phyloP scores from a whole-genome alignment of 495 filamentous ascomycete species.

The Penicillium psychrofluorescens region DNA sequence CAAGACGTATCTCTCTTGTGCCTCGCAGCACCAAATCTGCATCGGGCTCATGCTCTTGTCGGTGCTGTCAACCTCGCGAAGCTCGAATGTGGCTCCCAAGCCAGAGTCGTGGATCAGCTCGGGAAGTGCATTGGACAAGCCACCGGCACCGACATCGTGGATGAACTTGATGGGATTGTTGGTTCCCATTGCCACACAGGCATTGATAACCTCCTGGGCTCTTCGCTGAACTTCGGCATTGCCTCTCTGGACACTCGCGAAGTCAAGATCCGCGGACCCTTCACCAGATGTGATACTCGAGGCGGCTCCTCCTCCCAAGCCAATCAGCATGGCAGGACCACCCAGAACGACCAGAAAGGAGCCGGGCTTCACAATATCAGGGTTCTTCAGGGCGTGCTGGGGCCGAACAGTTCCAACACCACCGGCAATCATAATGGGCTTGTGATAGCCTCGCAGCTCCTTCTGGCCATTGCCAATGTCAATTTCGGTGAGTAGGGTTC shows the following conservation, averaged over 20 bases:
- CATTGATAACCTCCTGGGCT: conserved; percentile 95
- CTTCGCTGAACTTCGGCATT: conserved; percentile 94
- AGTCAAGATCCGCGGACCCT: conserved; percentile 83
- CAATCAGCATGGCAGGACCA: conserved; percentile 95
- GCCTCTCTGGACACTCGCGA: conserved; percentile 85
- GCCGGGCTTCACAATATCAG: conserved; percentile 67
- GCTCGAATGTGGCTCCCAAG: conserved; percentile 80
- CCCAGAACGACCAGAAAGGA: conserved; percentile 87
- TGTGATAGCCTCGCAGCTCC: conserved; percentile 88
- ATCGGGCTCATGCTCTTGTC: conserved; percentile 89
- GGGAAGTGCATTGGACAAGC: conserved; percentile 85
- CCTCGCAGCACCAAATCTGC: conserved; percentile 96
- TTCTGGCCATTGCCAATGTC: conserved; percentile 50
- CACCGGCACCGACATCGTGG: conserved; percentile 94
- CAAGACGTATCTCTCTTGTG: conserved; percentile 91
- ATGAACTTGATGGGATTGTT: conserved; percentile 90
- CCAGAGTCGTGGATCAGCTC: conserved; percentile 90
- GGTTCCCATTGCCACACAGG: conserved; percentile 74
- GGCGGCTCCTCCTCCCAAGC: conserved; percentile 89
- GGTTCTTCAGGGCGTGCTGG: conserved; percentile 79
- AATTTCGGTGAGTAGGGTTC: conserved; percentile 69
- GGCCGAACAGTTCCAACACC: conserved; percentile 95
- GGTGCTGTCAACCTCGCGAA: conserved; percentile 83
- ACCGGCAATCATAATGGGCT: conserved; percentile 98
- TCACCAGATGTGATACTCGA: conserved; percentile 86